Base-by-base conservation (phyloP, 1,284 basidiomycete species). In the Rhodotorula sp. region DNA sequence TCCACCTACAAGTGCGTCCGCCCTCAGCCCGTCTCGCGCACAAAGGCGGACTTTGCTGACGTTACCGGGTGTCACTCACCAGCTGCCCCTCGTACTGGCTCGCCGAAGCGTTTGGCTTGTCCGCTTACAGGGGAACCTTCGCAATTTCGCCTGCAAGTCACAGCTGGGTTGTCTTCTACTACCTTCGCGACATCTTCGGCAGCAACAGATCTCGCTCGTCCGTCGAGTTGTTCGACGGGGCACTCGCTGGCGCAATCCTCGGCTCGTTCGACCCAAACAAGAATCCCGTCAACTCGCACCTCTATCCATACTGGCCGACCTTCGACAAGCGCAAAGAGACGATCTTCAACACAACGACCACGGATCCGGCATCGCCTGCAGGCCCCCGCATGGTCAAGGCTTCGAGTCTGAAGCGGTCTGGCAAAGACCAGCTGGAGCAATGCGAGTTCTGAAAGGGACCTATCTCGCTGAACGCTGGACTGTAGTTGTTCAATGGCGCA, bases 261-360 rank as follows among this genome's bases (percentile, higher is more conserved):
- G 22, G 5, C 3, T 4, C n/a, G 24, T n/a, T 6, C 24, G 47
- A 59, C 48, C 59, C 59, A 31, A 59, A 59, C 59, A 22, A 50
- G 24, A 59, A 59, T 31, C 59, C 59, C 24, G 47, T 47, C 31
- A 54, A 34, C 52, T 18, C 59, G 31, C n/a, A n/a, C 18, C 5
- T 59, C 22, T 50, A 59, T n/a, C 59, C 59, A 30, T 51, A 37
- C 47, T 59, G 59, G 59, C 59, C 59, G 30, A 50, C 47, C 24
- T 59, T 34, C 47, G 59, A 59, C 31, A n/a, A 47, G 47, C 8
- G 34, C 6, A 10, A 50, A 30, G 31, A 50, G 47, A 15, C 50
- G 24, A 4, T 51, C 15, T 59, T 59, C 59, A 51, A 59, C 31
- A 50, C 47, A 13, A 59, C 48, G 31, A 37, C 47, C 15, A 16